A percentile compares a stretch with the other conserved stretches of the same genome.
These are phyloP conservation scores for Ammopiptanthus mongolicus DNA, from an alignment of 306 rosid species.

Conservation along the genomic window DNA sequence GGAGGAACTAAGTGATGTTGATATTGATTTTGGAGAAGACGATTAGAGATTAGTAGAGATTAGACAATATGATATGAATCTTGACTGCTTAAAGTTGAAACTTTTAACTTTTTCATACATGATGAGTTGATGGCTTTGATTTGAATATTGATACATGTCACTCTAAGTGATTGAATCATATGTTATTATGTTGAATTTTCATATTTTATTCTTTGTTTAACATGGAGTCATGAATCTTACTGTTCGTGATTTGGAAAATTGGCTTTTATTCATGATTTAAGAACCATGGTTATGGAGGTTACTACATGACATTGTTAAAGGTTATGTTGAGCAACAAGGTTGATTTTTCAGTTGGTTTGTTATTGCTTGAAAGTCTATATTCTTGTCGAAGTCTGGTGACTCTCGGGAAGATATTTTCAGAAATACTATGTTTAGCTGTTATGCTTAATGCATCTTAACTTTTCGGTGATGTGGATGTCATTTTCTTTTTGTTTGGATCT, in stretches of 20 bases:
- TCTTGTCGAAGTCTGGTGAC: background rate
- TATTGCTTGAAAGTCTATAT: background rate
- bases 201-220: background rate
- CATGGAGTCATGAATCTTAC: background rate
- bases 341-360: background rate
- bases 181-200: background rate
- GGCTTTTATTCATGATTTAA: background rate
- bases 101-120: background rate
- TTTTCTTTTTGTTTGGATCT: background rate
- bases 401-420: background rate
- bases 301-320: background rate
- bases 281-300: background rate
- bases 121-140: background rate
- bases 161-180: background rate
- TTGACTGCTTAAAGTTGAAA: background rate
- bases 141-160: background rate
- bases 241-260: background rate
- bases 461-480: background rate
- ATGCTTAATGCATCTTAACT: background rate
- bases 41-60: background rate
- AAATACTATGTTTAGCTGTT: background rate
- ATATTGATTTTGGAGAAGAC: background rate
- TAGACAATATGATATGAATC: background rate
- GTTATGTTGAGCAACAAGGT: background rate
- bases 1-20: background rate